These are phyloP conservation scores for Ceratocystis albifundus DNA, from an alignment of 2,329 filamentous ascomycete genomes.

Conservation along the genomic window DNA sequence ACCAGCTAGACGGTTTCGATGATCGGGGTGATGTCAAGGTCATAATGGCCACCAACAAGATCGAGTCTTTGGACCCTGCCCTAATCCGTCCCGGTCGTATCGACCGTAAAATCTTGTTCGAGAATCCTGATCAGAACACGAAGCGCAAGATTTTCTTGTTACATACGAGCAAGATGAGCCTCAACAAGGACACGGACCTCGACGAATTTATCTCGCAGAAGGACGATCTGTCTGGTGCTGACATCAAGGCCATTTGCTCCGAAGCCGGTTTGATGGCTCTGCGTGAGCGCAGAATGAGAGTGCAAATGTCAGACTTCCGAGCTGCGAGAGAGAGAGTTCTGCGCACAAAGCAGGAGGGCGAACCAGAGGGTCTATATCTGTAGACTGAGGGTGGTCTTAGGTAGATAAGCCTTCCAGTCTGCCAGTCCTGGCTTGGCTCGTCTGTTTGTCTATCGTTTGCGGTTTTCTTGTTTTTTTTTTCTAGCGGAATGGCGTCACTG, in stretches of 20 bases:
- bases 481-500: conserved; percentile 6
- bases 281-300: conserved; percentile 89
- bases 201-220: conserved; percentile 98
- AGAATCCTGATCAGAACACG: conserved; percentile 68
- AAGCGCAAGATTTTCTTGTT: conserved; percentile 96
- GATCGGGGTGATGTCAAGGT: conserved; percentile 98
- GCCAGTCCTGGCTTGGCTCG: not conserved
- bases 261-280: conserved; percentile 91
- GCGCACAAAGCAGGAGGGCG: conserved; percentile 97
- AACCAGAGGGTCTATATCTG: conserved; percentile 97
- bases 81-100: conserved; percentile 95
- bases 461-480: not conserved
- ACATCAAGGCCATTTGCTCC: conserved; percentile 98
- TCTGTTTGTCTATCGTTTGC: not conserved
- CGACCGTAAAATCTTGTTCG: conserved; percentile 84
- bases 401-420: not conserved
- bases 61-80: conserved; percentile 90
- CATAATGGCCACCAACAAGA: conserved; percentile 99
- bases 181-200: conserved; percentile 91
- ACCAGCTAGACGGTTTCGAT: conserved; percentile 97
- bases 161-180: conserved; percentile 96
- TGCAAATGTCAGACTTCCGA: conserved; percentile 97
- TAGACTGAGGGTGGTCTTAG: conserved; percentile 37
- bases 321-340: conserved; percentile 85
- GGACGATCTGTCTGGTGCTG: conserved; percentile 90